Evolutionary conservation across 176 grass and related monocot genomes (phyloP).

Genomic region (Bromus sterilis): DNA sequence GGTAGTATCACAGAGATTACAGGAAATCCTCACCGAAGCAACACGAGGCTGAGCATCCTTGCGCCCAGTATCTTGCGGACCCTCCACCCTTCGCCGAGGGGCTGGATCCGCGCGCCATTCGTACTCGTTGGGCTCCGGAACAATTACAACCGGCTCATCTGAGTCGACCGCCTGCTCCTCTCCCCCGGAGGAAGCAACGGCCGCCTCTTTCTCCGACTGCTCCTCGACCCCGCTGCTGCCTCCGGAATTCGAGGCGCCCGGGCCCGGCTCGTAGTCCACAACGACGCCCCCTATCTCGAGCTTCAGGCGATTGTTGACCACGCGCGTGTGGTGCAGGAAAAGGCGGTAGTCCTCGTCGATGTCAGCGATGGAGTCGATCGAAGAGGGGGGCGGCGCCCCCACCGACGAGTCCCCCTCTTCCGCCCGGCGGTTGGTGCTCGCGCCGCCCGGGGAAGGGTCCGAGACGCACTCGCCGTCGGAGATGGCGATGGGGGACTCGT

Average conservation of each 20-base stretch:
- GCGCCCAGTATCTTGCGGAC: background rate
- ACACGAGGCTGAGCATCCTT: background rate
- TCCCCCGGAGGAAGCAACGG: background rate
- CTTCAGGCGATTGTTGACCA: constrained; percentile 32
- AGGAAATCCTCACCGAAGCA: background rate
- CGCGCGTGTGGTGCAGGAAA: constrained; percentile 40
- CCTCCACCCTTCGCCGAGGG: background rate
- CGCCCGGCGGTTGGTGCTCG: background rate
- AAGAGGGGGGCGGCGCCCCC: background rate
- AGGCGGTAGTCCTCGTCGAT: constrained; percentile 49
- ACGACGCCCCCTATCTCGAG: constrained; percentile 23
- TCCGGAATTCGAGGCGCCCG: background rate
- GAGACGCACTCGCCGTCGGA: constrained; percentile 29
- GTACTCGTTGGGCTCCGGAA: background rate
- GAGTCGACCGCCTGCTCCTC: background rate
- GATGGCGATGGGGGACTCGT: constrained; percentile 23
- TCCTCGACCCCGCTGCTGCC: background rate
- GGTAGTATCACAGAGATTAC: background rate
- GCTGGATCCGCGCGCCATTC: background rate
- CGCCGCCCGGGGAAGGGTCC: constrained; percentile 14
- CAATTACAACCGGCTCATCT: background rate
- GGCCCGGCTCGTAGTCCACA: constrained; percentile 24
- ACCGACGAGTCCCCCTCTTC: background rate
- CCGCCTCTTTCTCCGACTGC: background rate
- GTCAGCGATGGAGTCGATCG: constrained; percentile 3